Evolutionary conservation across 2,329 filamentous ascomycete genomes (phyloP), one percentile per base, ranked within the genome.

Genomic region (Xylariaceae sp.): DNA sequence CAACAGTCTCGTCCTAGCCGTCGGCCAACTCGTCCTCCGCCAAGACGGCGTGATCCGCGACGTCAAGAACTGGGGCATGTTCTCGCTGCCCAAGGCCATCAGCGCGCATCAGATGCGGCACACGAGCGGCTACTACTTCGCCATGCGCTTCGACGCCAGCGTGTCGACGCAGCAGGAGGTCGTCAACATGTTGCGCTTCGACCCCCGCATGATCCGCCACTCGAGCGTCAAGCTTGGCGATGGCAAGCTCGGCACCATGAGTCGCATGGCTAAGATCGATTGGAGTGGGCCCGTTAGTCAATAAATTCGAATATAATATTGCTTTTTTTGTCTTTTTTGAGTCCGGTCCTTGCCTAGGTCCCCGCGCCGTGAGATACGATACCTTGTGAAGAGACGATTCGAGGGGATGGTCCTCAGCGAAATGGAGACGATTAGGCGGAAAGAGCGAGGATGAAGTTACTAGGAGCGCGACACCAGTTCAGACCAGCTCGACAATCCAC

Each of bases 21-120:
- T 91, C 65, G 93, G 93, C 69, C 85, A 87, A 67, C 83, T 93
- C 65, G 83, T 99, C 73, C 88, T 99, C 70, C 82, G 84, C 68
- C 84, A 87, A 66, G 88, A 89, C 74, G 94, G 94, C 75, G 92
- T 97, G 58, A 86, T 99, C 72, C 92, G 94, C 69, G 92, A 92
- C 73, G 82, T 96, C 72, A 88, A 88, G 68, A 99, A 99, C 82
- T 99, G 94, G 94, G 94, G 94, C 72, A 83, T 89, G 68, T 97
- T 94, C 78, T 82, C 88, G 52, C 88, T 99, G 15, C 93, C 94
- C 52, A 88, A 87, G 67, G 85, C 90, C 63, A 82, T 87, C 60
- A 87, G 86, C 63, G 88, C 88, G 72, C 88, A 95, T 75, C 92
- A 97, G 77, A 86, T 88, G 68, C 86, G 86, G 66, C 88, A 97